phyloP scores from a whole-genome alignment of 192 early-diverging fungal species.

The Pilaira anomala region DNA sequence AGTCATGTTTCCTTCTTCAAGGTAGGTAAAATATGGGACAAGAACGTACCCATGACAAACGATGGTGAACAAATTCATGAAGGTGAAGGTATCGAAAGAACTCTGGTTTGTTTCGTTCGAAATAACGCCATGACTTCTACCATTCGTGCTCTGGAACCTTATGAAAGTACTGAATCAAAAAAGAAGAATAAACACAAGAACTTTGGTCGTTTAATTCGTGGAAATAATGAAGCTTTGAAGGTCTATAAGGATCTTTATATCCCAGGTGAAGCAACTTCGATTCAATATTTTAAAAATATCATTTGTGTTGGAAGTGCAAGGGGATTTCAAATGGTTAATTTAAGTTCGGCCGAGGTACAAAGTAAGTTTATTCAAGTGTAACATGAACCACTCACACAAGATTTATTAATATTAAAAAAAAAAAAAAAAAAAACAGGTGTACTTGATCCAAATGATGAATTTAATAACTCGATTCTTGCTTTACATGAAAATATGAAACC shows the following conservation, averaged over 20 bases:
- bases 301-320: constrained; percentile 88
- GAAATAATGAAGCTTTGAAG: constrained; percentile 44
- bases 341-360: constrained; percentile 80
- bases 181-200: constrained; percentile 39
- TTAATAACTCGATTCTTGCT: constrained; percentile 66
- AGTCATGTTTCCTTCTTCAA: constrained; percentile 72
- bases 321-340: constrained; percentile 92
- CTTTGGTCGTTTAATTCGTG: constrained; percentile 46
- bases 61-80: neutral
- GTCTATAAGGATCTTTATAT: constrained; percentile 89
- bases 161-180: constrained; percentile 43
- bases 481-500: constrained; percentile 77
- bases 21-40: constrained; percentile 47
- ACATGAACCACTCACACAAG: neutral
- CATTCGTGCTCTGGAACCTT: constrained; percentile 76
- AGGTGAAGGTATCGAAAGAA: constrained; percentile 16
- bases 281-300: constrained; percentile 82
- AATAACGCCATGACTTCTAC: constrained; percentile 72
- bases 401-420: neutral
- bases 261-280: constrained; percentile 80
- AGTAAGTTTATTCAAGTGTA: constrained; percentile 9
- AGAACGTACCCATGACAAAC: neutral
- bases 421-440: no score
- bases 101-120: constrained; percentile 65
- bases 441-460: constrained; percentile 79